Percentiles rank a stretch among this genome's conserved stretches.
Conservation (phyloP, 345 rosid genomes). For the Populus ilicifolia region DNA sequence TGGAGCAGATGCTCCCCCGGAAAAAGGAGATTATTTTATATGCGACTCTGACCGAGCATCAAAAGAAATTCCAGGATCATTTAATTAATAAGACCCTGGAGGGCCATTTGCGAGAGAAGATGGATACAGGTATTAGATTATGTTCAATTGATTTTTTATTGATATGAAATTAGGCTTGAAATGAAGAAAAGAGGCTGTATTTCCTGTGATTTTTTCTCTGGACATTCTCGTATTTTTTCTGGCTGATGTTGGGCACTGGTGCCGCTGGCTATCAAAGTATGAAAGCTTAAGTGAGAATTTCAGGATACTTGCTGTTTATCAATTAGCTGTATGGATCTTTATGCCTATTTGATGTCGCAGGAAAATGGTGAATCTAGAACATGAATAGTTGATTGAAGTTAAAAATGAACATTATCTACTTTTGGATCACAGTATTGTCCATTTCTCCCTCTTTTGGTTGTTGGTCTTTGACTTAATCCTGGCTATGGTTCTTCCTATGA, state of each 20-base stretch:
- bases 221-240: background rate
- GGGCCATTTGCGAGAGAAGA: conserved; percentile 44
- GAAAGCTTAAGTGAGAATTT: background rate
- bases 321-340: background rate
- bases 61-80: conserved; percentile 84
- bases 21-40: conserved; percentile 91
- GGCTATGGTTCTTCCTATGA: background rate
- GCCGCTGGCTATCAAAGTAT: background rate
- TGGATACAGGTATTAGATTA: conserved; percentile 38
- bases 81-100: conserved; percentile 70
- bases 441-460: background rate
- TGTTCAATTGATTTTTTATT: background rate
- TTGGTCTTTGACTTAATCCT: background rate
- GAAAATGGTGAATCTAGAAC: background rate
- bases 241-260: background rate
- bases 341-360: background rate
- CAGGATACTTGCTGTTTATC: background rate
- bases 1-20: conserved; percentile 80
- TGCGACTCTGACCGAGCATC: conserved; percentile 81
- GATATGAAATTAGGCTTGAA: background rate
- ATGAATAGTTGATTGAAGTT: background rate
- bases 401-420: background rate
- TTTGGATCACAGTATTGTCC: background rate
- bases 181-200: background rate
- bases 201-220: background rate